These are phyloP conservation scores for Xerocomus subilludens DNA, from an alignment of 1,284 basidiomycete genomes.

Conservation along the genomic window DNA sequence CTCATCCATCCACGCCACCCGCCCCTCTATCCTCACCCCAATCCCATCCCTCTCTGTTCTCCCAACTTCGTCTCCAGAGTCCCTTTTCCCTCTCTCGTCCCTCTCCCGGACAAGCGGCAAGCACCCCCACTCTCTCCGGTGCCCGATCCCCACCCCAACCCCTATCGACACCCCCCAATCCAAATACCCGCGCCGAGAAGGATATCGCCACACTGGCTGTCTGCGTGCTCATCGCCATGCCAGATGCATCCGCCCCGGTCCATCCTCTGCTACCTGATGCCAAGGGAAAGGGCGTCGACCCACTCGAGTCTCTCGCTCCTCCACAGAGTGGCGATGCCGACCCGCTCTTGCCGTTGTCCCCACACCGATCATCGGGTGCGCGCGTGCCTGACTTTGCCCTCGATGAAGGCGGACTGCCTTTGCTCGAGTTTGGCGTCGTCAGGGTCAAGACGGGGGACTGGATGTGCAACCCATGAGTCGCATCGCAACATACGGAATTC, in stretches of 20 bases:
- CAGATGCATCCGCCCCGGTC: constrained; percentile 48
- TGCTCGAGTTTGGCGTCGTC: constrained; percentile 42
- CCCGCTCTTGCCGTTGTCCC: constrained; percentile 16
- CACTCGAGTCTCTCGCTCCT: constrained; percentile 29
- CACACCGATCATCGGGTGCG: neutral
- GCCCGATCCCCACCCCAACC: constrained; percentile 1
- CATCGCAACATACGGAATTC: neutral
- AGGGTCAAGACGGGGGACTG: constrained; percentile 30
- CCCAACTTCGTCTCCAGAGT: constrained; percentile 29
- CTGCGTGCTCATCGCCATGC: constrained; percentile 73
- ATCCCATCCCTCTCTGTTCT: constrained; percentile 18
- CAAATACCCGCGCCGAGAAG: neutral
- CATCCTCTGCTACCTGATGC: neutral
- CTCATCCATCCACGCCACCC: neutral
- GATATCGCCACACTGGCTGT: constrained; percentile 52
- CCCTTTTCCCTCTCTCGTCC: constrained; percentile 5
- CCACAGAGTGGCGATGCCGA: constrained; percentile 5
- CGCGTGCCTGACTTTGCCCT: neutral
- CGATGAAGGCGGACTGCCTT: constrained; percentile 23
- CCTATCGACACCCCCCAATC: neutral
- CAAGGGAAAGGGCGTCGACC: constrained; percentile 41
- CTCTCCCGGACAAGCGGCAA: neutral
- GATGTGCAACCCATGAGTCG: constrained; percentile 4
- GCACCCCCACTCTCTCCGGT: neutral
- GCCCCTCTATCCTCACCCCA: neutral